These are phyloP conservation scores for Aspergillus thermomutatus DNA, from an alignment of 2,329 filamentous ascomycete genomes.

Conservation along the genomic window DNA sequence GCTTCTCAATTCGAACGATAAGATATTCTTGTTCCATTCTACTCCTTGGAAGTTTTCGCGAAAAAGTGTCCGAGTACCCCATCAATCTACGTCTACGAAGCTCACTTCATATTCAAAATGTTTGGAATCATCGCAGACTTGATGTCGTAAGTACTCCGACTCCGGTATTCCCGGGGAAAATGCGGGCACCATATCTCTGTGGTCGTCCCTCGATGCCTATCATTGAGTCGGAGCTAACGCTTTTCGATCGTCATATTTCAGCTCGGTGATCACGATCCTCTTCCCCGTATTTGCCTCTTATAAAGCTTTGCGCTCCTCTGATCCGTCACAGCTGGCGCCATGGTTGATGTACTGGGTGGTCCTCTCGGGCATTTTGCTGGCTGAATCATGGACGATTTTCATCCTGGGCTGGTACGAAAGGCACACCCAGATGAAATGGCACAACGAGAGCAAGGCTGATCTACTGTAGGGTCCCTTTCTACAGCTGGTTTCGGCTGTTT, in stretches of 20 bases:
- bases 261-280: constrained; percentile 81
- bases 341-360: constrained; percentile 99
- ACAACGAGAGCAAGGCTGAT: background rate
- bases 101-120: constrained; percentile 49
- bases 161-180: background rate
- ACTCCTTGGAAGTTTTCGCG: background rate
- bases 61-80: background rate
- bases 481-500: constrained; percentile 81
- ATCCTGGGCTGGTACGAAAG: constrained; percentile 69
- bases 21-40: background rate
- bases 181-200: background rate
- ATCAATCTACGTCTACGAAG: no score
- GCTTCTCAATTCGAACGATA: background rate
- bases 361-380: constrained; percentile 72
- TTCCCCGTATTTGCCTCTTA: constrained; percentile 97
- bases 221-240: constrained; percentile 19
- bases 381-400: constrained; percentile 85
- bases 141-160: constrained; percentile 61
- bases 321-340: constrained; percentile 85
- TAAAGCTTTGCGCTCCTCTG: constrained; percentile 90
- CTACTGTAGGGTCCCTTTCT: constrained; percentile 73
- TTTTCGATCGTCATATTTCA: constrained; percentile 34
- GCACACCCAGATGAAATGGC: background rate
- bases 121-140: constrained; percentile 75
- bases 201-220: constrained; percentile 6